Base-by-base conservation (phyloP, 768 basidiomycete species). In the Coprinopsis strossmayeri region DNA sequence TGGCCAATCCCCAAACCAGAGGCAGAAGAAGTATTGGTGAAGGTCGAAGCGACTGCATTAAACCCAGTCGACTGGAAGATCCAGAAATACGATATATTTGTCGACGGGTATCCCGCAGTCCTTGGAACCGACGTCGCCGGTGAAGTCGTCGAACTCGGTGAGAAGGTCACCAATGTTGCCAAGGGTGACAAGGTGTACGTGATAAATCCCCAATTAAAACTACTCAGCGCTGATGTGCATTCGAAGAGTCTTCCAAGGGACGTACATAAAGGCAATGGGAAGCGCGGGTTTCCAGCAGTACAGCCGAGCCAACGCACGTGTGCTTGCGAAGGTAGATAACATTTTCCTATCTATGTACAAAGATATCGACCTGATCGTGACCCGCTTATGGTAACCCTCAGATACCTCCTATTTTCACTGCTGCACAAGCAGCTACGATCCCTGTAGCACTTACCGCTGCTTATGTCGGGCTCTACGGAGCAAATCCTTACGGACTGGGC, bases 51-150 rank as follows among this genome's bases (percentile, higher is more conserved):
- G 0, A 56, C 61, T 3, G 71, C 64, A 1, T 64, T 79, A 9
- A 77, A 79, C 55, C 78, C 77, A 7, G 51, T 70, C 34, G 79
- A 81, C 51, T 76, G 74, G 61, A 77, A 76, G 57, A 65, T 77
- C 23, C 74, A 73, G 48, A 68, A 61, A 42, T 64, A 63, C 39
- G 69, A 66, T 1, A 54, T 64, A 23, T 67, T 68, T 47, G 58
- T 71, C 34, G 63, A 67, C 18, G 54, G 64, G n/a, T 79, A 62
- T 52, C 79, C 75, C 11, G 68, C 68, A 3, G 61, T 81, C 1
- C 49, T 74, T 0, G 80, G 80, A 1, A 63, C 59, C 7, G 79
- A 82, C 44, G 64, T 68, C 26, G 73, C 79, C 34, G 81, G 81
- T 3, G 68, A 71, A 1, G 71, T 82, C 4, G 71, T 69, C 20